phyloP scores from a whole-genome alignment of 768 basidiomycete genomes.

The Mrakia blollopis region DNA sequence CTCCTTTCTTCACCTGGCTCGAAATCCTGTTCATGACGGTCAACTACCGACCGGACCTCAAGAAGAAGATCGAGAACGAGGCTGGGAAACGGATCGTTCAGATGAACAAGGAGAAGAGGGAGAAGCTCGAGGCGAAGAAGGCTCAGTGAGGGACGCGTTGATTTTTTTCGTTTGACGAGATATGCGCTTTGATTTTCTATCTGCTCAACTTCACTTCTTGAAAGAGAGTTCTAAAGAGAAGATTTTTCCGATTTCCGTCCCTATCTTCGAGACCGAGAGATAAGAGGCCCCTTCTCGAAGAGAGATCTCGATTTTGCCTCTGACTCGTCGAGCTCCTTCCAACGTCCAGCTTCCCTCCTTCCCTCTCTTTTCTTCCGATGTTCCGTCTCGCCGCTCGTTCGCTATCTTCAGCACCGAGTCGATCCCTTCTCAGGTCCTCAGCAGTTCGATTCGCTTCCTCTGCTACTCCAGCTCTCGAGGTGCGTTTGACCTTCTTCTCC shows the following conservation, averaged over 20 bases:
- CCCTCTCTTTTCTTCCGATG: not conserved
- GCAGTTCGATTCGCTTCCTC: not conserved
- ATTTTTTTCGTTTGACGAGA: not conserved
- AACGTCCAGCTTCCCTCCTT: too few species aligned
- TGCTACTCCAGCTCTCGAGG: slow-evolving; percentile 1
- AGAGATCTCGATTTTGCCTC: not conserved
- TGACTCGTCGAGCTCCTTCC: not conserved
- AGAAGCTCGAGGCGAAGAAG: not conserved
- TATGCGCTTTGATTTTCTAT: not conserved
- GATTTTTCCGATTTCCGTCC: too few species aligned
- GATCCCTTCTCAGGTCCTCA: not conserved
- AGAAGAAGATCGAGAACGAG: slow-evolving; percentile 22
- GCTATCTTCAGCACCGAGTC: not conserved
- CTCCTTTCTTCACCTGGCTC: slow-evolving; percentile 33
- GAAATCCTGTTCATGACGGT: slow-evolving; percentile 24
- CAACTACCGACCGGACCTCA: slow-evolving; percentile 12
- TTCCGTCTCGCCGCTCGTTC: slow-evolving; percentile 2
- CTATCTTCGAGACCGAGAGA: not conserved
- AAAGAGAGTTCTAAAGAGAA: too few species aligned
- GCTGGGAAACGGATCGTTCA: not conserved
- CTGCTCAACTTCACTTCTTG: too few species aligned
- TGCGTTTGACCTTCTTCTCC: not conserved
- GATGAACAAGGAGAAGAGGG: slow-evolving; percentile 4
- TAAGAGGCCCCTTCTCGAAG: not conserved
- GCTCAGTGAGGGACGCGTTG: not conserved